phyloP scores from a whole-genome alignment of 495 filamentous ascomycete genomes.

The Bryoglossum gracile region DNA sequence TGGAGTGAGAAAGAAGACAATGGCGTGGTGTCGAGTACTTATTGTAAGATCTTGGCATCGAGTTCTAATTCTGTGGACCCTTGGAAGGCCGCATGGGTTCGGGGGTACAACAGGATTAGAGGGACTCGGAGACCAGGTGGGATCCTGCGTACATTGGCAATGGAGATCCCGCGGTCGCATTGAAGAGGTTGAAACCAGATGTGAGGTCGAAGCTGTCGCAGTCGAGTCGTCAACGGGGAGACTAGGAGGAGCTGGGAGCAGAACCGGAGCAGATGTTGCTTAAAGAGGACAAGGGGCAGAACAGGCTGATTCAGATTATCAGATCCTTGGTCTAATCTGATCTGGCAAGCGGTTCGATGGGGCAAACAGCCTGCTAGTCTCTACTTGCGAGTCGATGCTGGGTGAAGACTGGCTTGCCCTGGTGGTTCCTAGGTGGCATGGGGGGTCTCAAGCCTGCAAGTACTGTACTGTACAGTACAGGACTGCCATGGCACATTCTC shows the following conservation, averaged over 20 bases:
- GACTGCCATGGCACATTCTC: too few relatives aligned
- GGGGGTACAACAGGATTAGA: too few relatives aligned
- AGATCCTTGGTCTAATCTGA: constrained; percentile 8
- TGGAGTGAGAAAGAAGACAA: constrained; percentile 14
- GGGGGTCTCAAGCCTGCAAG: too few relatives aligned
- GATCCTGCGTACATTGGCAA: constrained; percentile 22
- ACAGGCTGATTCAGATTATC: constrained; percentile 15
- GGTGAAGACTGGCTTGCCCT: too few relatives aligned
- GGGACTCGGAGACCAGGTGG: constrained; percentile 11
- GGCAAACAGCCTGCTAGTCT: background rate
- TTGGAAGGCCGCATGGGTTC: background rate
- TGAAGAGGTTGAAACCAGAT: constrained; percentile 30
- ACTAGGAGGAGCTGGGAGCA: background rate
- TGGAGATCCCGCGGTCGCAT: constrained; percentile 31
- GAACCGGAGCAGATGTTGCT: too few relatives aligned
- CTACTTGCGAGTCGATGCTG: background rate
- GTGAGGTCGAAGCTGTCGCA: constrained; percentile 29
- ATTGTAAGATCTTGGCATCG: constrained; percentile 24
- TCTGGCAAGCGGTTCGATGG: constrained; percentile 5
- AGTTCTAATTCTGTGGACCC: constrained; percentile 1
- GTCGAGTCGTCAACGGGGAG: background rate
- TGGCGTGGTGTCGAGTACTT: constrained; percentile 20
- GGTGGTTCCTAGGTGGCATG: too few relatives aligned
- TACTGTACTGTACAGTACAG: too few relatives aligned
- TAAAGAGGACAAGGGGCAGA: constrained; percentile 14